Evolutionary conservation across 805 yeast species (phyloP), one percentile per base, ranked within the genome.

Genomic region (Metschnikowia colocasiae): DNA sequence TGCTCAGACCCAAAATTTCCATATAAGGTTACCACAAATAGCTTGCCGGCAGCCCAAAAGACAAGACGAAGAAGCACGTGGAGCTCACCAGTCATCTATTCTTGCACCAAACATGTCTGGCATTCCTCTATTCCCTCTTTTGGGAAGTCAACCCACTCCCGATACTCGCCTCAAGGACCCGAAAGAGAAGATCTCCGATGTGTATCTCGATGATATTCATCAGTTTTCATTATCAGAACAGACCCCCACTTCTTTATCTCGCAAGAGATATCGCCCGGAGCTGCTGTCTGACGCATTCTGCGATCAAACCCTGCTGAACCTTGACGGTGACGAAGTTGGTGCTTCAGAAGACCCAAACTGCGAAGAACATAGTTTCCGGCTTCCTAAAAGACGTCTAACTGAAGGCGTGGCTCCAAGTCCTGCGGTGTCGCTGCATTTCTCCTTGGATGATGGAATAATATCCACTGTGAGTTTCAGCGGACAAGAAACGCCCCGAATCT

Each of bases 311-410:
- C 54, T 41, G 30, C 43, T 47, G 31, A 68, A 61, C 25, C 55
- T 65, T 4, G 57, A 22, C 31, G 20, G 27, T 20, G 33, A 15
- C 20, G 32, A 29, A 3, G 25, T 16, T 13, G 34, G n/a, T 4
- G 19, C 26, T 10, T 39, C 40, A 3, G 30, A 36, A 15, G 40
- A 36, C 3, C n/a, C 20, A n/a, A 23, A 26, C 12, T 18, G 29
- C 13, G 43, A 16, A 8, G 23, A 40, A 32, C 22, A 13, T 13
- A 12, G n/a, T 48, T 35, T 34, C 9, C 47, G 34, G 20, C 74
- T 73, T 3, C 68, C 75, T 2, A 71, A 71, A 42, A 59, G 74
- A 45, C 62, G 76, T 47, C 43, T 69, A 22, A 69, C 58, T 13
- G 38, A 38, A 20, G 43, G 31, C 4, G 30, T 19, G 10, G 30